phyloP scores from a whole-genome alignment of 345 rosid species.

The rapeseed (Brassica napus) region DNA sequence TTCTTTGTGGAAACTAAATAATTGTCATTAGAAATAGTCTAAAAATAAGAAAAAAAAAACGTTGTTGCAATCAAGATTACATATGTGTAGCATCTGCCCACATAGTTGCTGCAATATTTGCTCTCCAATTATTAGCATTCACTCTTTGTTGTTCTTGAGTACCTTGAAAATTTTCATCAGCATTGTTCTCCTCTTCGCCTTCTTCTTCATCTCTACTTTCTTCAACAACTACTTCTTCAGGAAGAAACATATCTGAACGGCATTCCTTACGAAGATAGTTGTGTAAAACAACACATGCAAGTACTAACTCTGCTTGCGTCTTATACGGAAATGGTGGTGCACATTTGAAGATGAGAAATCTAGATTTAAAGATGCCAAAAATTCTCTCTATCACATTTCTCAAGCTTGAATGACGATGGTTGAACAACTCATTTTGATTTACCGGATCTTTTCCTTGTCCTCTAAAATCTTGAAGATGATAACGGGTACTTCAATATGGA shows the following conservation, averaged over 20 bases:
- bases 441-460: background rate
- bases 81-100: background rate
- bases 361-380: background rate
- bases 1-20: background rate
- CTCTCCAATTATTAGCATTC: background rate
- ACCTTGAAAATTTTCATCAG: background rate
- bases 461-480: background rate
- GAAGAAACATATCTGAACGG: background rate
- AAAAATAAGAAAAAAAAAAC: too few species aligned
- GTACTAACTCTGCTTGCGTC: background rate
- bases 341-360: slow-evolving; percentile 4
- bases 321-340: background rate
- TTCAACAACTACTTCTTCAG: background rate
- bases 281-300: background rate
- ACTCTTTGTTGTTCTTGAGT: slow-evolving; percentile 13
- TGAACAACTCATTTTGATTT: slow-evolving; percentile 8
- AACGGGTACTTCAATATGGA: background rate
- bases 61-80: background rate
- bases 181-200: background rate
- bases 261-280: slow-evolving; percentile 1
- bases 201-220: background rate
- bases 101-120: background rate
- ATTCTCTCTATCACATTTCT: background rate
- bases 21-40: background rate
- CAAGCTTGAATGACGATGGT: background rate